These are phyloP conservation scores for Melaleuca quinquenervia DNA, from an alignment of 345 rosid species.

Conservation along the genomic window DNA sequence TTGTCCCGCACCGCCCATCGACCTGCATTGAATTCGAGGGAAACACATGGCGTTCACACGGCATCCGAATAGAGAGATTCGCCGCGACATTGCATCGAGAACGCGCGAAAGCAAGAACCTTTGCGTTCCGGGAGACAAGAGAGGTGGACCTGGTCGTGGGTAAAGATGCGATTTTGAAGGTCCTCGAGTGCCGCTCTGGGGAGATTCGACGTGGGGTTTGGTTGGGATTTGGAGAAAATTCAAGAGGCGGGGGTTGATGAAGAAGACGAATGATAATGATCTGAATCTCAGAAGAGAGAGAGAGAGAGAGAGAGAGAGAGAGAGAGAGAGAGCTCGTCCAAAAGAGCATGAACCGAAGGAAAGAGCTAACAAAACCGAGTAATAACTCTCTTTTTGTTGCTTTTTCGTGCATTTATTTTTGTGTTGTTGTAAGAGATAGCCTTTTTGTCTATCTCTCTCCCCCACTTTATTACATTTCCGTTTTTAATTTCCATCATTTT, in stretches of 20 bases:
- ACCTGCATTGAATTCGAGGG: background rate
- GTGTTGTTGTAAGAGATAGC: background rate
- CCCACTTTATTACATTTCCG: background rate
- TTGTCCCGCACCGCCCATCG: conserved; percentile 12
- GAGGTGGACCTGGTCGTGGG: background rate
- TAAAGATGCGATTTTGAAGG: background rate
- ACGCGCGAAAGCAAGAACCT: background rate
- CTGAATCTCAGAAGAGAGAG: background rate
- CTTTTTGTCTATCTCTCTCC: background rate
- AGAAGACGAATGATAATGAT: background rate
- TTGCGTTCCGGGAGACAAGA: background rate
- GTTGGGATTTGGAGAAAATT: background rate
- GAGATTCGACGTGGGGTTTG: background rate
- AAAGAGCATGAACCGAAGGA: background rate
- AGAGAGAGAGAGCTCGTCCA: background rate
- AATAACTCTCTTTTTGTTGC: background rate
- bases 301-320: background rate
- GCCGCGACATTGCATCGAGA: background rate
- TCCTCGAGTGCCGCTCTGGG: background rate
- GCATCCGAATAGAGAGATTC: background rate
- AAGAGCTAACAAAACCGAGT: background rate
- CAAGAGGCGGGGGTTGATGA: background rate
- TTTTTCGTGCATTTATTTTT: background rate
- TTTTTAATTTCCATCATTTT: background rate
- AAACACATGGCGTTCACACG: background rate